Evolutionary conservation across 192 early-diverging fungal species (phyloP).

Genomic region (Rhizoclosmatium sp.): DNA sequence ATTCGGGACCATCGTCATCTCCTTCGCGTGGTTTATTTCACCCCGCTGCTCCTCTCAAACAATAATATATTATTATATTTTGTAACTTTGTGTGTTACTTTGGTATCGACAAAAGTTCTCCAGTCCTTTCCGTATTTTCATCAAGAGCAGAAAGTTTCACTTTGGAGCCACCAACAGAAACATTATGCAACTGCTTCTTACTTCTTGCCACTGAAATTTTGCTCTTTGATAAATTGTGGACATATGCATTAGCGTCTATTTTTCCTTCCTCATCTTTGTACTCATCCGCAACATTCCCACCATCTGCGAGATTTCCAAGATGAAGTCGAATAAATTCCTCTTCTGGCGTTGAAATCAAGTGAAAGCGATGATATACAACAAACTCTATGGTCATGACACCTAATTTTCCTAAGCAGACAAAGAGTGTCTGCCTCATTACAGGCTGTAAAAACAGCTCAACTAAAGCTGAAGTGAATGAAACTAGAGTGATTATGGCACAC

Average conservation of each 20-base stretch:
- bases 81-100: not conserved
- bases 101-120: not conserved
- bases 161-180: no score
- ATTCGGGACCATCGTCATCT: not conserved
- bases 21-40: not conserved
- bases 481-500: not conserved
- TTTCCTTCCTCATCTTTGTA: not conserved
- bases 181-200: not conserved
- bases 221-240: not conserved
- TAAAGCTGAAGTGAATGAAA: not conserved
- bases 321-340: not conserved
- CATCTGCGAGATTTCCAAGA: not conserved
- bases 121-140: no score
- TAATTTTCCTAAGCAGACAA: not conserved
- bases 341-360: not conserved
- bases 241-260: not conserved
- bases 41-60: not conserved
- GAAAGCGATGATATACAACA: not conserved
- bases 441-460: not conserved
- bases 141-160: no score
- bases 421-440: not conserved
- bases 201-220: not conserved
- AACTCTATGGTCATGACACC: not conserved
- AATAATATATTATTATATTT: not conserved
- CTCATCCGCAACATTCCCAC: not conserved